These are phyloP conservation scores for Stramenopiles sp. DNA, from an alignment of 352 stramenopile species.

Conservation along the genomic window DNA sequence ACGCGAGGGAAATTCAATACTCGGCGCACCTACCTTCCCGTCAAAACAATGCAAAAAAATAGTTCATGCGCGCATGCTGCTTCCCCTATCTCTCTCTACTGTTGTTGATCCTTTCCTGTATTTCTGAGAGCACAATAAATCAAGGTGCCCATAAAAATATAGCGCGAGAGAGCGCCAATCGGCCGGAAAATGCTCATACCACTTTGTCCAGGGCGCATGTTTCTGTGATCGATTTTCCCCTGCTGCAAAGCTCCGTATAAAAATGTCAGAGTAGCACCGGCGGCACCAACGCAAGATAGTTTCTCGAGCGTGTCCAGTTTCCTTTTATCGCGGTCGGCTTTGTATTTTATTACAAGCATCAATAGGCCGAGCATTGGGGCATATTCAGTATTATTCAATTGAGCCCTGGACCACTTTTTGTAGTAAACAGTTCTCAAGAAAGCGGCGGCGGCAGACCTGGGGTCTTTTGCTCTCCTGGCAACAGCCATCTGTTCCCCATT, in stretches of 20 bases:
- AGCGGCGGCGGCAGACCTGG: neutral
- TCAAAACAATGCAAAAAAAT: too few relatives aligned
- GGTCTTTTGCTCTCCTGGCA: neutral
- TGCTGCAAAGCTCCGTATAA: neutral
- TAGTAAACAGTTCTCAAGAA: neutral
- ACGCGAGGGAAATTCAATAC: too few relatives aligned
- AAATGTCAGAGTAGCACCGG: neutral
- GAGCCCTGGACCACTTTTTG: neutral
- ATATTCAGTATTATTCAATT: constrained; percentile 10
- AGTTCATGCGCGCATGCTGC: too few relatives aligned
- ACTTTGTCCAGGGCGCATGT: neutral
- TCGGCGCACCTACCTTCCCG: too few relatives aligned
- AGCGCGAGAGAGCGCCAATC: neutral
- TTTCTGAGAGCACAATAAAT: neutral
- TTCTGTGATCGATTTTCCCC: neutral
- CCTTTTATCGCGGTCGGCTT: neutral
- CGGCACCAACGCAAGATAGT: neutral
- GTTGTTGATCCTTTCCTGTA: too few relatives aligned
- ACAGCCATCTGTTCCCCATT: neutral
- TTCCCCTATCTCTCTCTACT: too few relatives aligned
- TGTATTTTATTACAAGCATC: neutral
- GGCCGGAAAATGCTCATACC: neutral
- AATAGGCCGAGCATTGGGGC: neutral
- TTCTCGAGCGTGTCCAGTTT: neutral
- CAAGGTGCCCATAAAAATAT: neutral